Conservation (phyloP, 768 basidiomycete species). For the Tremella fuciformis region DNA sequence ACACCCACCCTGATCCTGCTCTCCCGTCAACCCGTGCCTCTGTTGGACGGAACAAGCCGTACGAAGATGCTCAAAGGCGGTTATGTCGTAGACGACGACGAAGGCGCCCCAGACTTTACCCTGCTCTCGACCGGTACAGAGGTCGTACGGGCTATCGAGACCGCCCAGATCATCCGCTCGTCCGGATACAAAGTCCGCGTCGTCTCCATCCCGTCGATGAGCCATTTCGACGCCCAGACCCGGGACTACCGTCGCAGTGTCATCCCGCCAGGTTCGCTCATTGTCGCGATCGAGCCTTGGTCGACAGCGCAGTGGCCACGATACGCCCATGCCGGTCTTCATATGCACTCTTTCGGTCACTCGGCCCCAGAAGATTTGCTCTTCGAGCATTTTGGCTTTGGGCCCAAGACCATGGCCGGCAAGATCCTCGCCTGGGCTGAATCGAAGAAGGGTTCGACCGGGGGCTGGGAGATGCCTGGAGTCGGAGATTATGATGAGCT, state of each 20-base stretch:
- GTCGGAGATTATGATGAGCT: conserved; percentile 50
- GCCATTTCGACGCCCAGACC: conserved; percentile 43
- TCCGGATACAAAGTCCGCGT: conserved; percentile 20
- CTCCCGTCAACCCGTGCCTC: conserved; percentile 44
- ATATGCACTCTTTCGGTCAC: conserved; percentile 49
- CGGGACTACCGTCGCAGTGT: conserved; percentile 32
- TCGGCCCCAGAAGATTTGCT: conserved; percentile 45
- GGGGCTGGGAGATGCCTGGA: conserved; percentile 23
- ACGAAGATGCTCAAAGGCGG: conserved; percentile 36
- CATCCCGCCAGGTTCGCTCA: conserved; percentile 35
- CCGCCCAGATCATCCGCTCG: conserved; percentile 30
- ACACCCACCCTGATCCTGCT: conserved; percentile 41
- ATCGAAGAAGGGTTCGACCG: conserved; percentile 8
- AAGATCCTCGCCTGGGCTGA: conserved; percentile 31
- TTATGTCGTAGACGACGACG: conserved; percentile 38
- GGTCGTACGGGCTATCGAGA: conserved; percentile 40
- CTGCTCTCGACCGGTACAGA: conserved; percentile 47
- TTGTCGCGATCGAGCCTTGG: conserved; percentile 51
- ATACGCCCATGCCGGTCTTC: conserved; percentile 49
- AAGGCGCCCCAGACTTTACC: conserved; percentile 33
- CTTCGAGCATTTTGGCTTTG: conserved; percentile 50
- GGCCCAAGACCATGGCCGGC: conserved; percentile 36
- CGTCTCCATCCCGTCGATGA: conserved; percentile 47
- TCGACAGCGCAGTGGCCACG: conserved; percentile 47
- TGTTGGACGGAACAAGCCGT: conserved; percentile 39